Evolutionary conservation across 148 eudicot genomes (phyloP), one percentile per base, ranked within the genome.

Genomic region (Silene conica): DNA sequence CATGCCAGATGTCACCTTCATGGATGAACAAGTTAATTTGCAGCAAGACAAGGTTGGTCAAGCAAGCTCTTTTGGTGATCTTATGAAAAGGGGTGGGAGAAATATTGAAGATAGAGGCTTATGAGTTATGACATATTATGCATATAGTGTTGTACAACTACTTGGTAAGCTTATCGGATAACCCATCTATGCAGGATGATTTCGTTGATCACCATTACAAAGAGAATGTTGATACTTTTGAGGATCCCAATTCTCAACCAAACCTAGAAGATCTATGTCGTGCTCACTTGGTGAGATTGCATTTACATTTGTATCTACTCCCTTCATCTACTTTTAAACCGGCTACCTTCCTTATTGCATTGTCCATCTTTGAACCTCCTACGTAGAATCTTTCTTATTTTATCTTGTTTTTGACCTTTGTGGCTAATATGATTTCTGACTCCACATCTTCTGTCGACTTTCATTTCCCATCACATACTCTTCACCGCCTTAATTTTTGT

Each of bases 181-280:
- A 73, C 57, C 18, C 45, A 20, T 84, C 45, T 8, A 34, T 87
- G 87, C 88, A 95, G 98, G 82, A 75, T 76, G 84, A 80, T 78
- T 83, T 72, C 67, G 82, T 41, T 80, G 74, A 69, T 73, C 75
- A 77, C 52, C 81, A 80, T 78, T 79, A 82, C 55, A 63, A 16
- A 65, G 73, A 28, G 70, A 72, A 79, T 66, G 78, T 80, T 74
- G 73, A 71, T 72, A 79, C 66, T 46, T 64, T 71, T 10, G 86
- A 87, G 78, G 93, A 85, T 65, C 85, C 85, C 72, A 71, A 63
- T 77, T 79, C 86, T 80, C 87, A 91, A 73, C 81, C 85, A 75
- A 92, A 76, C 80, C 89, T 95, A 68, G 98, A 95, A 87, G 97
- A 95, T 79, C 96, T 95, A 71, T 95, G 98, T 71, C 90, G 87